A percentile compares a stretch with the other conserved stretches of the same genome.
These are phyloP conservation scores for Pezicula neosporulosa DNA, from an alignment of 2,329 filamentous ascomycete species.

Conservation along the genomic window DNA sequence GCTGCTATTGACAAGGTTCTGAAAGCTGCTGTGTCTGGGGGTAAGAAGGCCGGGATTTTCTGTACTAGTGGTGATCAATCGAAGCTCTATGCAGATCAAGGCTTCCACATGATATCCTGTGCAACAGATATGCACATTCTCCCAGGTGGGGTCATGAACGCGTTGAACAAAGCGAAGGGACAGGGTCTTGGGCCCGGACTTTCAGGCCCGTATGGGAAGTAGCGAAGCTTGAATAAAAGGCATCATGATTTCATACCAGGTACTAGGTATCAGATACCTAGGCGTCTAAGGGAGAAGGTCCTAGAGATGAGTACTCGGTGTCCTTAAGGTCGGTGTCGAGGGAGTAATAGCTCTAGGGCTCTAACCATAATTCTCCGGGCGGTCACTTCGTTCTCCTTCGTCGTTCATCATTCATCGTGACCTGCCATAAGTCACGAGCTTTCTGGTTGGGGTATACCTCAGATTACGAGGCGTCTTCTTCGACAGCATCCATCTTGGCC, in stretches of 20 bases:
- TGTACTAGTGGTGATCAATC: conserved; percentile 54
- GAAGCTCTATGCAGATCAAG: conserved; percentile 48
- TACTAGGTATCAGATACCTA: too few species aligned
- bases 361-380: too few species aligned
- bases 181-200: conserved; percentile 22
- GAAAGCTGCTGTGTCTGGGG: conserved; percentile 53
- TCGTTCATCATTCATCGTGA: too few species aligned
- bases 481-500: conserved; percentile 62
- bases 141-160: conserved; percentile 40
- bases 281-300: too few species aligned
- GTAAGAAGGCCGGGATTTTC: conserved; percentile 64
- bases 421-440: too few species aligned
- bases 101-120: conserved; percentile 60
- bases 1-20: conserved; percentile 56
- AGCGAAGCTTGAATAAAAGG: neutral
- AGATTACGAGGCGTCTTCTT: conserved; percentile 11
- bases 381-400: too few species aligned
- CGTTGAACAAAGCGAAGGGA: conserved; percentile 45
- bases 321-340: too few species aligned
- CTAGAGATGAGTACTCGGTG: too few species aligned
- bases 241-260: neutral
- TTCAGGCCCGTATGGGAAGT: conserved; percentile 26
- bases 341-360: too few species aligned
- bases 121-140: conserved; percentile 53
- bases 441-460: neutral